Evolutionary conservation across 83 land plant genomes (phyloP).

Genomic region (Diphasiastrum complanatum): DNA sequence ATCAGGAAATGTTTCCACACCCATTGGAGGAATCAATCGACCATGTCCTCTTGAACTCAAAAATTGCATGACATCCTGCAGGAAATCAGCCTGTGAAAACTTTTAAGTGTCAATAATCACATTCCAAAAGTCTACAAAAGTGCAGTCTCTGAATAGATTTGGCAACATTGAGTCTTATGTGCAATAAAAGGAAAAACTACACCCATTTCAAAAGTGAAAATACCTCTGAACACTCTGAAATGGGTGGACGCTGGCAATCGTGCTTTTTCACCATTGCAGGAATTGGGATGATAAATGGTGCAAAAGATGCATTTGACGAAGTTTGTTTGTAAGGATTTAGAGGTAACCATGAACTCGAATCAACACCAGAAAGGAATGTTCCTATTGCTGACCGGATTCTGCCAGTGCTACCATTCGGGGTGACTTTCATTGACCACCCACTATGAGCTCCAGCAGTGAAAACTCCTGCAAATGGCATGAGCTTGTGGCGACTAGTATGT

Average conservation of each 20-base stretch:
- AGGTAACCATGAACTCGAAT: constrained; percentile 8
- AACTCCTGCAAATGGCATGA: constrained; percentile 57
- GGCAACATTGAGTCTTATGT: no score
- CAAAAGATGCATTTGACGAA: constrained; percentile 9
- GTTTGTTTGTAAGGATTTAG: not conserved
- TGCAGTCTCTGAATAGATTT: no score
- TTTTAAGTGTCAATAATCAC: no score
- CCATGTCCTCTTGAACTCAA: constrained; percentile 80
- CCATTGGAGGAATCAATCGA: constrained; percentile 87
- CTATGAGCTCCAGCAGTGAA: constrained; percentile 40
- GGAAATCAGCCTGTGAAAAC: constrained; percentile 90
- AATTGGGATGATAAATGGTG: constrained; percentile 39
- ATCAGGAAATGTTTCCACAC: constrained; percentile 84
- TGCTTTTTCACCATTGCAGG: constrained; percentile 72
- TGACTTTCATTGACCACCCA: constrained; percentile 40
- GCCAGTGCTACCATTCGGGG: constrained; percentile 26
- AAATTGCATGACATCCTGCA: constrained; percentile 85
- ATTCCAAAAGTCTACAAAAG: no score
- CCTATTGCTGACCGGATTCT: no score
- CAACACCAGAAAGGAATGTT: no score
- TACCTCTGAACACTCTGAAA: constrained; percentile 76
- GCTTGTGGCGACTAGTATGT: constrained; percentile 38
- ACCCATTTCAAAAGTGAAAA: no score
- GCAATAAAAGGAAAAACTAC: no score
- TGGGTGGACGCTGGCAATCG: constrained; percentile 59